These are phyloP conservation scores for Xanthoconium separans DNA, from an alignment of 1,284 basidiomycete species.

Conservation along the genomic window DNA sequence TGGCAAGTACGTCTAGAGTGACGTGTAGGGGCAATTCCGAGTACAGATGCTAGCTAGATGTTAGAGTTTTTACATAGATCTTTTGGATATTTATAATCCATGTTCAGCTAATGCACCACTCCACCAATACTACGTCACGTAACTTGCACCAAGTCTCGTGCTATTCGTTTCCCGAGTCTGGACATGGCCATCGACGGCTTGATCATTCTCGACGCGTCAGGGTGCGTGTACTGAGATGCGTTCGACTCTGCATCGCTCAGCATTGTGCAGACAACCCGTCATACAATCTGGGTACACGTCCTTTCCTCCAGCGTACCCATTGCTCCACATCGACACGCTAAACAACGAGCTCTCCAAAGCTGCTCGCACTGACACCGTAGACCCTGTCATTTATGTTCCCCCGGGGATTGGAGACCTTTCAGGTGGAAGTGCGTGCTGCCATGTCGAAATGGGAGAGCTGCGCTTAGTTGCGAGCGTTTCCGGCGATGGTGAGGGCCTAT, in stretches of 20 bases:
- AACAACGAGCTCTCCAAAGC: conserved; percentile 69
- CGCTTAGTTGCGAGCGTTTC: conserved; percentile 80
- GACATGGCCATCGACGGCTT: conserved; percentile 85
- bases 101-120: conserved; percentile 7
- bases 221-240: conserved; percentile 45
- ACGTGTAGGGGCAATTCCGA: background rate
- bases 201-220: conserved; percentile 81
- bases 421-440: conserved; percentile 71
- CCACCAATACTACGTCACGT: background rate
- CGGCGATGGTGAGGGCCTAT: conserved; percentile 62
- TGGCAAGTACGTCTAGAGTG: conserved; percentile 74
- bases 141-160: background rate
- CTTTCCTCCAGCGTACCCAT: conserved; percentile 74
- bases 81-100: conserved; percentile 9
- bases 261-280: conserved; percentile 67
- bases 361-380: conserved; percentile 52
- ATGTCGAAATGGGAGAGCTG: conserved; percentile 76
- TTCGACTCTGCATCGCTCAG: conserved; percentile 12
- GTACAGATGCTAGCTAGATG: background rate
- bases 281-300: conserved; percentile 91
- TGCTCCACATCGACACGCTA: conserved; percentile 84
- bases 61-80: conserved; percentile 13
- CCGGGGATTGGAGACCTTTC: conserved; percentile 46
- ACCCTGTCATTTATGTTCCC: conserved; percentile 69
- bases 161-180: background rate